A percentile compares a stretch with the other conserved stretches of the same genome.
Evolutionary conservation across 345 rosid species (phyloP).

Genomic region (Brassica incana): DNA sequence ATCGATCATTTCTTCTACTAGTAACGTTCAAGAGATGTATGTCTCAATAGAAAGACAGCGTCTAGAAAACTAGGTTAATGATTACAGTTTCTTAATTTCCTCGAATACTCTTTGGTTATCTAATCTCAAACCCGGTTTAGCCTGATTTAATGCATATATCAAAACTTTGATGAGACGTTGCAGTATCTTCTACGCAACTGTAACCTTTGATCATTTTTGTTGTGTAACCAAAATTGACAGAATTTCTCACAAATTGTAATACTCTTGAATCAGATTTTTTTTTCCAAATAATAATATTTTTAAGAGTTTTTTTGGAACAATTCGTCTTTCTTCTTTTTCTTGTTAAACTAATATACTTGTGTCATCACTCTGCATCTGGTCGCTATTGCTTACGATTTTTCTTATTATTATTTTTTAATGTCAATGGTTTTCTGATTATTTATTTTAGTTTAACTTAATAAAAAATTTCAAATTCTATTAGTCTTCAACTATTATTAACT

Average conservation of each 20-base stretch:
- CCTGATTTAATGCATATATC: not conserved
- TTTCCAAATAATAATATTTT: no score
- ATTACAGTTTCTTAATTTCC: not conserved
- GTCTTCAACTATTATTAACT: not conserved
- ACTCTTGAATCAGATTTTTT: not conserved
- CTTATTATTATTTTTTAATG: not conserved
- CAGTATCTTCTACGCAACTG: not conserved
- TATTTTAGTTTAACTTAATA: not conserved
- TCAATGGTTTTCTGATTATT: not conserved
- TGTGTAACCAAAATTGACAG: not conserved
- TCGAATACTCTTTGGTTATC: conserved; percentile 12
- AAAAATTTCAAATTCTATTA: not conserved
- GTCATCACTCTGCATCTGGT: not conserved
- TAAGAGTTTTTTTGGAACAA: not conserved
- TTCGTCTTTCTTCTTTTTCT: not conserved
- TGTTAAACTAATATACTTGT: not conserved
- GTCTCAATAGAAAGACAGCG: not conserved
- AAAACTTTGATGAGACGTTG: not conserved
- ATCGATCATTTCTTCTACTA: not conserved
- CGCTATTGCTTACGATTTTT: not conserved
- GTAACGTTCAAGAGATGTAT: conserved; percentile 4
- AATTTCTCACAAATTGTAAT: not conserved
- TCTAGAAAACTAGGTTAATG: not conserved
- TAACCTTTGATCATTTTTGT: conserved; percentile 10
- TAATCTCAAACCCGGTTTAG: conserved; percentile 14